Base-by-base conservation (phyloP, 352 stramenopile genomes). In the Stramenopiles sp. region DNA sequence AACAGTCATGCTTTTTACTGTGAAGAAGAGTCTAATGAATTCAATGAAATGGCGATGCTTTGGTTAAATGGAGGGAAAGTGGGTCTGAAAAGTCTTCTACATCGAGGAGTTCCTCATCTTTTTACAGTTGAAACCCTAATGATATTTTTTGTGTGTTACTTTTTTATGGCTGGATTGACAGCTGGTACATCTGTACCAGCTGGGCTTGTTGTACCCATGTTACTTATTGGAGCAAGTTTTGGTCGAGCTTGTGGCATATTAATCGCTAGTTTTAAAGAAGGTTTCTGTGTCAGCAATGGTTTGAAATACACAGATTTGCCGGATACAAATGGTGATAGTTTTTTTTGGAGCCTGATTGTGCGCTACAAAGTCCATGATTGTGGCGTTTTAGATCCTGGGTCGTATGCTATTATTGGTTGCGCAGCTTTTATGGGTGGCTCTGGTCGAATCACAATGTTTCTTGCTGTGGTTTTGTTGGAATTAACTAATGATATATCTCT, bases 401-500 rank as follows among this genome's bases (percentile, higher is more conserved):
- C 88, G 48, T 96, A 95, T 47, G 75, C 80, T 7, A 57, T 97
- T 10, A 91, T 96, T 43, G 81, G 80, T 17, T 68, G 78, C 4
- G 78, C 74, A 0, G 77, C 66, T 28, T 80, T 93, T 40, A 62
- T 94, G 12, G 78, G 80, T 19, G 84, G 83, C 7, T 91, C 93
- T 65, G 68, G 77, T 8, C 62, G 84, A 7, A 97, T 97, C 80
- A 93, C 79, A 2, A 93, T 97, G 34, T 91, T 70, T 3, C 58
- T 97, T 1, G 92, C 77, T 0, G 85, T 96, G 21, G 96, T 97
- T 44, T 70, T 96, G 35, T 57, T 95, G 10, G 81, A 97, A 50
- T 85, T 76, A 29, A 95, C 85, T n/a, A 79, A 81, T 22, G 77
- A 93, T 49, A 86, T 94, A 44, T 70, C 91, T 52, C 94, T 87